Evolutionary conservation across 2,329 filamentous ascomycete genomes (phyloP), one percentile per base, ranked within the genome.

Genomic region (Epichloe festucae): DNA sequence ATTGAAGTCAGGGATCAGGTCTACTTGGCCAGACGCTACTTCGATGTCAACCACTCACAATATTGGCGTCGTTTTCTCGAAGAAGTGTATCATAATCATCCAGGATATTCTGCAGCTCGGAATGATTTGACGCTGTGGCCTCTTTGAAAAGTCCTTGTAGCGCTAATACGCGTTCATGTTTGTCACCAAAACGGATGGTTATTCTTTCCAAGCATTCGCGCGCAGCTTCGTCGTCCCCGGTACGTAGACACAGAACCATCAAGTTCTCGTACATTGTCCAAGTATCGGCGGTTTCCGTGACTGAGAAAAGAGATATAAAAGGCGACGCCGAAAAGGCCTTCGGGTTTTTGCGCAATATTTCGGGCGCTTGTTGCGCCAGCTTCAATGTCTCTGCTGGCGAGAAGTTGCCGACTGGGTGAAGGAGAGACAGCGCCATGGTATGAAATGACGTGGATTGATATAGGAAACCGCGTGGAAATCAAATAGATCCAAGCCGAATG

Each of bases 211-310:
- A 76, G 63, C 87, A 87, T 59, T 82, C 67, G 57, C 81, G 80
- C 23, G 93, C 93, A 23, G 87, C 80, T 56, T 80, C 72, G 60
- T 94, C 85, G 66, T 97, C 87, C 50, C 87, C 86, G 0, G 87
- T 89, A 48, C 87, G 85, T 39, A 98, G 77, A 62, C 87, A 93
- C 34, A 89, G 82, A 36, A 93, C 72, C 58, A 97, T 73, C 17
- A 97, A 77, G 64, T 95, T 93, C 70, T 97, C 91, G 67, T 93
- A 87, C 43, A 80, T 81, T 15, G 78, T 78, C 89, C 91, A 97
- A 63, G 87, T 76, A 57, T 95, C 89, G 51, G 86, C 75, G 0
- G 82, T 83, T 65, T 96, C 90, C 34, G 76, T 66, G 1, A 76
- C 68, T 1, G 76, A 71, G 59, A 81, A 74, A 3, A 83, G 65